Base-by-base conservation (phyloP, 176 grass and related monocot genomes). In the Urochloa ruziziensis region DNA sequence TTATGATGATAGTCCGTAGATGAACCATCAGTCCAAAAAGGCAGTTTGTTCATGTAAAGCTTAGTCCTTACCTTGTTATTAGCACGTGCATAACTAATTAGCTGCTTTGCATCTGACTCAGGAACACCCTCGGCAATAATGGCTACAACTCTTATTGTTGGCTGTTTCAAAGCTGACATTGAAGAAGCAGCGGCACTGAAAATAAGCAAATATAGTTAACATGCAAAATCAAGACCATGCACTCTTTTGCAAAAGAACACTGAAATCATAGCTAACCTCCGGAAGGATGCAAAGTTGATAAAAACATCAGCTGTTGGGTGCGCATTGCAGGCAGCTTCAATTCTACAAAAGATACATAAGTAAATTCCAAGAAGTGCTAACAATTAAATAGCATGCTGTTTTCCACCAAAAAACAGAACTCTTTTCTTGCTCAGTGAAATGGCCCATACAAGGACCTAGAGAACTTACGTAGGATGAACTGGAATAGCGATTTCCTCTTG, bases 401-500 rank as follows among this genome's bases (percentile, higher is more conserved):
- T 6, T 83, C 43, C 64, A 65, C 48, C 18, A 13, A 77, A 77
- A 75, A 70, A 25, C 63, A 62, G 9, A 81, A 70, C 40, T 42
- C 25, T 23, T 62, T 53, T 73, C n/a, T 90, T 67, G 47, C 70
- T 60, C 61, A 68, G 74, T 78, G 29, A 79, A 58, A 78, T 48
- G 46, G 28, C 2, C 10, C 74, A 75, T 47, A 65, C 56, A 16
- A 78, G 27, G 14, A 39, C 35, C n/a, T 11, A 82, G 30, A 59
- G 44, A 54, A 77, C 88, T 25, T 54, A 98, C 96, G 78, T 92
- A 30, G 96, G 87, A 90, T 98, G 89, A 62, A 98, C 96, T 35
- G 96, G 93, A 90, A 98, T 98, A 67, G 96, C 96, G 85, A 98
- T 98, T 94, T 98, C 96, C 79, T 98, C 96, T 85, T 94, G 96